Conservation (phyloP, 108 stramenopile genomes). For the Mayamaea pseudoterrestris region DNA sequence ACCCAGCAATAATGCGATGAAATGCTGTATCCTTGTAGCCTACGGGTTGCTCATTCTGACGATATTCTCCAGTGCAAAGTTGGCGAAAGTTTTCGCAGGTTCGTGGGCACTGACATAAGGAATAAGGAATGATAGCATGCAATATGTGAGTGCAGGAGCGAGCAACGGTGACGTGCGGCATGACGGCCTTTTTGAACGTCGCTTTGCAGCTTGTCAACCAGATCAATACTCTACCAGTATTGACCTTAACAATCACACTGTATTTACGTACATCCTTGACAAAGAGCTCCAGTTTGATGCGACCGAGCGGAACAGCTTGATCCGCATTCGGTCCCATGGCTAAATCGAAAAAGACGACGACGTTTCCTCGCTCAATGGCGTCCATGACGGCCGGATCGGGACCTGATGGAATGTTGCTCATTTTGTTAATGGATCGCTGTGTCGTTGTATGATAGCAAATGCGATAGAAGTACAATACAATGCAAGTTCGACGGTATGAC, state of each 20-base stretch:
- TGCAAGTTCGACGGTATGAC: no score
- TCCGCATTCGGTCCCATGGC: conserved; percentile 39
- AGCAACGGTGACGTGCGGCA: no score
- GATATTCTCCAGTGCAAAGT: conserved; percentile 49
- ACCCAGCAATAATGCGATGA: conserved; percentile 95
- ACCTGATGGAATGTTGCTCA: conserved; percentile 10
- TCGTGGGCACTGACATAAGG: conserved; percentile 56
- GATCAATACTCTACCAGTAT: no score
- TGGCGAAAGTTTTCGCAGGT: conserved; percentile 78
- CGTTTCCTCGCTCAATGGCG: conserved; percentile 70
- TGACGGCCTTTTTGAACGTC: no score
- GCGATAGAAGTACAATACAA: no score
- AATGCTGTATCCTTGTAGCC: conserved; percentile 89
- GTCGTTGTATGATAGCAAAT: no score
- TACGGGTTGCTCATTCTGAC: conserved; percentile 80
- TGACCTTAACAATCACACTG: neutral
- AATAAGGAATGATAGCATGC: neutral
- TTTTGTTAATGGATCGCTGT: no score
- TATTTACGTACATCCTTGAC: conserved; percentile 55
- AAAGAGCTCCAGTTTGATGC: conserved; percentile 95
- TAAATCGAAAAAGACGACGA: conserved; percentile 80
- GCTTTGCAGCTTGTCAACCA: no score
- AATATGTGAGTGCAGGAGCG: no score
- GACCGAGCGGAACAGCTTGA: conserved; percentile 67
- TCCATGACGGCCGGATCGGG: conserved; percentile 77